Base-by-base conservation (phyloP, 2,329 filamentous ascomycete genomes). In the Aspergillus chevalieri region DNA sequence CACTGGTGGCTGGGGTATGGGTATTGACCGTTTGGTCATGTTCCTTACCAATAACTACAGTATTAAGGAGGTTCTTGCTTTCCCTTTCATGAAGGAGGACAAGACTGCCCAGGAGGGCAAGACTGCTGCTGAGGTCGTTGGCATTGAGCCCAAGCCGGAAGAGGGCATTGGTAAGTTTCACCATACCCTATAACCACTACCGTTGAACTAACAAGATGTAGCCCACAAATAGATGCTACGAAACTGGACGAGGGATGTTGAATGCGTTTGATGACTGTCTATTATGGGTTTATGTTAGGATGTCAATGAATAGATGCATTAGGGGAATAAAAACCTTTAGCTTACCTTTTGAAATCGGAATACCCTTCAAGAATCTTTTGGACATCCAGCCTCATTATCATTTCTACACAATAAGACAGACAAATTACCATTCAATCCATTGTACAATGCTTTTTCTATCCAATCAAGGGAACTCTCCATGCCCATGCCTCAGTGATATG, bases 21-120 rank as follows among this genome's bases (percentile, higher is more conserved):
- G 93, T 57, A 93, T 95, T 59, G 91, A 97, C 75, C 85, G 92
- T 52, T 75, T 95, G 70, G 87, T 90, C 69, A 95, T 95, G 90
- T 95, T 95, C 81, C 75, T 97, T 71, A 95, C 92, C 44, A 84
- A 97, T 73, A 88, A 95, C 75, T 93, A 95, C 76, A 88, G 83
- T 61, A 98, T 98, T 70, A 91, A 93, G 74, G 93, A 98, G 74
- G 92, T 97, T 3, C 75, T 97, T 55, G 84, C 92, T 7, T 98
- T 98, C 83, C 93, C 93, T 9, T 92, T 96, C 75, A 95, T 98
- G 89, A 95, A 95, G 82, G 87, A 92, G 46, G 87, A 92, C 70
- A 78, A 78, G 66, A 77, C 76, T 28, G 66, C 66, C 2, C 57
- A 59, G 43, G 72, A 73, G 48, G 68, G 68, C 52, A 72, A 69